Percentiles rank a stretch among this genome's conserved stretches.
Evolutionary conservation across 495 filamentous ascomycete genomes (phyloP).

Genomic region (Poronia punctata): DNA sequence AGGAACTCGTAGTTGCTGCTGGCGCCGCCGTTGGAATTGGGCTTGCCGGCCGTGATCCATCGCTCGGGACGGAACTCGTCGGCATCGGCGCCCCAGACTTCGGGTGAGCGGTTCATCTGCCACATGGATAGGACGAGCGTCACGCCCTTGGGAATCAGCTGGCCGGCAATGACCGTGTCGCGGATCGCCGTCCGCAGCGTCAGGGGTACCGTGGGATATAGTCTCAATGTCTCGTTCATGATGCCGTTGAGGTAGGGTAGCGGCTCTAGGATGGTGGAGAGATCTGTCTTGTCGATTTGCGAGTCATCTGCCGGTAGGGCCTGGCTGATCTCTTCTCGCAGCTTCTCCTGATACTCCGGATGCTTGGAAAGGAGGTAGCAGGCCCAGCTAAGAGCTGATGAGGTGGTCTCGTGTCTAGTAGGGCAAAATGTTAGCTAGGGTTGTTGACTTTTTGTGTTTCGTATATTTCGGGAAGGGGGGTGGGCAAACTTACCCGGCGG

Average conservation of each 20-base stretch:
- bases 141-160: slow-evolving; percentile 38
- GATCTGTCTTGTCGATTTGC: slow-evolving; percentile 33
- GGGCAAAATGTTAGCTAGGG: neutral
- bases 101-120: slow-evolving; percentile 64
- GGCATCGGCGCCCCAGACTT: slow-evolving; percentile 30
- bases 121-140: slow-evolving; percentile 44
- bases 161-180: slow-evolving; percentile 52
- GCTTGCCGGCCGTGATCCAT: slow-evolving; percentile 42
- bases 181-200: slow-evolving; percentile 51
- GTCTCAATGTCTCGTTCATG: slow-evolving; percentile 26
- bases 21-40: slow-evolving; percentile 52
- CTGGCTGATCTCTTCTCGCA: slow-evolving; percentile 38
- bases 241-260: slow-evolving; percentile 33
- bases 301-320: slow-evolving; percentile 45
- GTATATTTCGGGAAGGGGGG: slow-evolving; percentile 14
- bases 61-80: slow-evolving; percentile 19
- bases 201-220: slow-evolving; percentile 30
- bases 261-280: slow-evolving; percentile 27
- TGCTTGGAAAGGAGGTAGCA: slow-evolving; percentile 34
- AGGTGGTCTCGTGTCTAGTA: slow-evolving; percentile 52
- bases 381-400: slow-evolving; percentile 37
- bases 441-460: slow-evolving; percentile 7
- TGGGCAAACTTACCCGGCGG: slow-evolving; percentile 47
- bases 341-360: slow-evolving; percentile 25
- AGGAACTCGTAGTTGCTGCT: slow-evolving; percentile 48